Percentiles rank a stretch among this genome's conserved stretches.
phyloP scores from a whole-genome alignment of 441 rosid species.

The Bocquillonia castaneifolia region DNA sequence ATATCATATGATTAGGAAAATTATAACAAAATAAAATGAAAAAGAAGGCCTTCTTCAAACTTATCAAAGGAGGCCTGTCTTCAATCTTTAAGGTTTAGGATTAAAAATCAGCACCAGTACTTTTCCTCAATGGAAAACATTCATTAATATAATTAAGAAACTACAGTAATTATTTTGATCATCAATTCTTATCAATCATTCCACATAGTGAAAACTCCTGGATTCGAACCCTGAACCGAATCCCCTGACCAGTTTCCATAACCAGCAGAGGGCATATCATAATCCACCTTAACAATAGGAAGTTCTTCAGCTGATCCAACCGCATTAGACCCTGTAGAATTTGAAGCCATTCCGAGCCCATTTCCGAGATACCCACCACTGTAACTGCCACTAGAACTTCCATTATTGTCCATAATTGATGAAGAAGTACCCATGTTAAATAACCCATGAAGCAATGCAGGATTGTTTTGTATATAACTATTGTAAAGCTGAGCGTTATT shows the following conservation, averaged over 20 bases:
- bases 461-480: conserved; percentile 58
- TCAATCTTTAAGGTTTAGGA: background rate
- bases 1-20: background rate
- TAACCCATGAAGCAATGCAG: conserved; percentile 69
- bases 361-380: conserved; percentile 53
- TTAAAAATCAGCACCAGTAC: conserved; percentile 9
- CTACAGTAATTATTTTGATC: background rate
- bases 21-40: background rate
- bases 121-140: conserved; percentile 7
- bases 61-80: conserved; percentile 5
- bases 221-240: conserved; percentile 65
- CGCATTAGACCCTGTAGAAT: conserved; percentile 33
- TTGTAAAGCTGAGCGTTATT: conserved; percentile 51
- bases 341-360: conserved; percentile 49
- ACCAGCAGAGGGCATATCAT: conserved; percentile 62
- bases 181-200: conserved; percentile 35
- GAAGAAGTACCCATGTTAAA: conserved; percentile 44
- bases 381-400: conserved; percentile 42
- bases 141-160: background rate
- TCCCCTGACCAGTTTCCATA: conserved; percentile 70
- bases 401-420: conserved; percentile 42
- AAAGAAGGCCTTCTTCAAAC: conserved; percentile 3
- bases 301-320: conserved; percentile 56
- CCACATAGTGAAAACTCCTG: conserved; percentile 85
- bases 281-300: conserved; percentile 69